Evolutionary conservation across 768 basidiomycete species (phyloP), one percentile per base, ranked within the genome.

Genomic region (Hypsizygus marmoreus): DNA sequence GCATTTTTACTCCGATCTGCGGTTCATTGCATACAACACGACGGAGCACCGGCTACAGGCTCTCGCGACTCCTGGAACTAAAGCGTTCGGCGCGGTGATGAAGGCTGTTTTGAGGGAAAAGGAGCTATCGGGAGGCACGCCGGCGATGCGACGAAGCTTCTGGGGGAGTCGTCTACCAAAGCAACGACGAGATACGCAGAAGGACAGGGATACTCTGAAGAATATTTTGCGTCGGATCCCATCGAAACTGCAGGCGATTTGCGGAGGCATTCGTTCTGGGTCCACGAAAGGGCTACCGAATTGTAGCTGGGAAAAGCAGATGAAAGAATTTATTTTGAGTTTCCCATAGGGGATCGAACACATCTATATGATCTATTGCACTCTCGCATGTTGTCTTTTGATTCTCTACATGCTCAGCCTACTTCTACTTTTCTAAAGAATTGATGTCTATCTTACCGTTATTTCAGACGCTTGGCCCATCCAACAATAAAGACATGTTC

Each of bases 301-400:
- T 1, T 89, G 87, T 58, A 77, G 71, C 50, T 88, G 85, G 86
- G 79, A 83, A 57, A 34, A 45, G 16, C 49, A 51, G 35, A 84
- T 88, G 79, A 84, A 81, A 64, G 56, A 58, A 34, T 84, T 72
- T 57, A 87, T 89, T 47, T 62, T 86, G 48, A 65, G 65, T 17
- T 89, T 77, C 61, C 86, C 87, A 24, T 88, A 45, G 55, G 16
- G 25, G 19, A 13, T 25, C 24, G 33, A 31, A 31, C 40, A 24
- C 17, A 24, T 42, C 17, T 13, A 9, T 32, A 42, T n/a, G 30
- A 7, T 31, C 30, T n/a, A n/a, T n/a, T n/a, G n/a, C n/a, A n/a
- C n/a, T n/a, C n/a, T n/a, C n/a, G n/a, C n/a, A n/a, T n/a, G n/a
- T n/a, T n/a, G n/a, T n/a, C n/a, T n/a, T n/a, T n/a, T n/a, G n/a